Evolutionary conservation across 1,139 yeast genomes (phyloP), one percentile per base, ranked within the genome.

Genomic region (Candida pseudoviswanathii): DNA sequence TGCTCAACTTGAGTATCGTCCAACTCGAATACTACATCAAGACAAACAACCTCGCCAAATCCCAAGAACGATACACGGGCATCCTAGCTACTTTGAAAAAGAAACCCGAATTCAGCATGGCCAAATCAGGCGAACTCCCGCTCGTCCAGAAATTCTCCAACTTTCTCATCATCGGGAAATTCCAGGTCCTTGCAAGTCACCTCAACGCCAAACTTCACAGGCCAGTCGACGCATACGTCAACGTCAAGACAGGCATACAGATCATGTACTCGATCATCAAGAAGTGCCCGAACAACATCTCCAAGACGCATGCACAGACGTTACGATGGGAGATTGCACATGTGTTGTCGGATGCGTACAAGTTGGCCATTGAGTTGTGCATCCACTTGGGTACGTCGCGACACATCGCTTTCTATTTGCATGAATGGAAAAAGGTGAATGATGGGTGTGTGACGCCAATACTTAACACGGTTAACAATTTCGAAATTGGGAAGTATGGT

Each of bases 321-420:
- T 57, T 75, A 3, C 70, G 71, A 50, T 66, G 84, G 64, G 66
- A 65, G 37, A 63, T 78, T 1, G 62, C 73, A 0, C 52, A 54
- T 1, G 55, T 65, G 26, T 59, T 82, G 32, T 59, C 71, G 8
- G 60, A 64, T 4, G 54, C 77, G 4, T 78, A 77, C 57, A 61
- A 63, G 11, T 49, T 52, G 8, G 60, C 80, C 25, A 63, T 82
- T 31, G 62, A 67, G 2, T 57, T 68, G 1, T 69, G 73, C 48
- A 64, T 71, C 22, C 72, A 70, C 41, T 58, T 82, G 42, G 89
- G 90, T 0, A 58, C 82, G 2, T 68, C 83, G 0, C 80, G 80
- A 54, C 89, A 84, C 48, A 69, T 80, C 38, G 68, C 70, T 3
- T 81, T 73, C 59, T 84, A 77, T 61, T 55, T 74, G 10, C 66